phyloP scores from a whole-genome alignment of 192 early-diverging fungal species.

The Coemansia sp. region DNA sequence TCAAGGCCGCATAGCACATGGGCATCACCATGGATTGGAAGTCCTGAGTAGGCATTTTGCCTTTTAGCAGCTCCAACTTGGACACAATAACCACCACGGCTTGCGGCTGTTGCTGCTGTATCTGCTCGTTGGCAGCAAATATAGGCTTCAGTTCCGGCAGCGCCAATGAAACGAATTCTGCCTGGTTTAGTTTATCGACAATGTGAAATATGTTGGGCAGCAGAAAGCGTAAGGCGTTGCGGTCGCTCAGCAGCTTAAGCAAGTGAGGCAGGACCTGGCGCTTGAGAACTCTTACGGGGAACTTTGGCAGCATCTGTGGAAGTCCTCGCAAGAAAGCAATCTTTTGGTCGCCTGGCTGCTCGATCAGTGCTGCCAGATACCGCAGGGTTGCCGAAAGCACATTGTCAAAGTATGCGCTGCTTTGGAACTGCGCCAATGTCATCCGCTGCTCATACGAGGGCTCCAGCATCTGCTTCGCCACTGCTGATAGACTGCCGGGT shows the following conservation, averaged over 20 bases:
- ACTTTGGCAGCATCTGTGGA: conserved; percentile 65
- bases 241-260: conserved; percentile 73
- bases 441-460: conserved; percentile 58
- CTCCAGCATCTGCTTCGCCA: conserved; percentile 57
- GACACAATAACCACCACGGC: conserved; percentile 66
- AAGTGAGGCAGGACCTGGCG: conserved; percentile 73
- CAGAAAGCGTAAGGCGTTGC: conserved; percentile 64
- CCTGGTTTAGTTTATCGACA: conserved; percentile 55
- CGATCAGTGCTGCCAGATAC: conserved; percentile 76
- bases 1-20: conserved; percentile 65
- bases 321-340: conserved; percentile 77
- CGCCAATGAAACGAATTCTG: conserved; percentile 65
- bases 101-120: conserved; percentile 67
- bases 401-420: conserved; percentile 73
- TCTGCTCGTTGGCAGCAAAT: conserved; percentile 53
- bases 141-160: conserved; percentile 63
- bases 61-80: conserved; percentile 62
- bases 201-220: conserved; percentile 78
- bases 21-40: conserved; percentile 71
- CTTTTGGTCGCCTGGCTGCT: conserved; percentile 76
- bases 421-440: conserved; percentile 63
- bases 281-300: conserved; percentile 65
- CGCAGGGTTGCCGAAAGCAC: conserved; percentile 73
- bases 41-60: conserved; percentile 58
- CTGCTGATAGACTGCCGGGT: conserved; percentile 54